Percentiles rank a stretch among this genome's conserved stretches.
phyloP scores from a whole-genome alignment of 441 rosid species.

The Aleurites moluccanus region DNA sequence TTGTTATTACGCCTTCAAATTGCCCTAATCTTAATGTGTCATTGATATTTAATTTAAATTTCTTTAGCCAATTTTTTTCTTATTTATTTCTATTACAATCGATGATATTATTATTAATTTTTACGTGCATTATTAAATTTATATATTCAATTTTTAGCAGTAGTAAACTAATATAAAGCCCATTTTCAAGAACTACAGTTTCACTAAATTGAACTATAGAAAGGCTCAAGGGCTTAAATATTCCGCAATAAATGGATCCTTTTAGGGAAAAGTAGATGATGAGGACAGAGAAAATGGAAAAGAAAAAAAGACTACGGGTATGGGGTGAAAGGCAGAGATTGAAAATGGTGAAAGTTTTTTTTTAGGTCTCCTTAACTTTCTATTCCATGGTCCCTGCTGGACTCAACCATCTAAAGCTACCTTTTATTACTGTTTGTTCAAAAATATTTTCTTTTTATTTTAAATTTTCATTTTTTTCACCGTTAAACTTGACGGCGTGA shows the following conservation, averaged over 20 bases:
- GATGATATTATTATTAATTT: too few relatives aligned
- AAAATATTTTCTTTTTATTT: not conserved
- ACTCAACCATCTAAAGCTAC: conserved; percentile 18
- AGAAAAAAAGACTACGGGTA: not conserved
- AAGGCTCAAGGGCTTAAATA: conserved; percentile 22
- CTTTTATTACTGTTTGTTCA: not conserved
- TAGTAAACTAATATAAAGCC: too few relatives aligned
- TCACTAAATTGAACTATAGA: not conserved
- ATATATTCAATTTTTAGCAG: too few relatives aligned
- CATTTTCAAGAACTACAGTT: too few relatives aligned
- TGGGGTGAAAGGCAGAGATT: conserved; percentile 21
- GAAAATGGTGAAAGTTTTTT: conserved; percentile 33
- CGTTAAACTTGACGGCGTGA: conserved; percentile 3
- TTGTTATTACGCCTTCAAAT: too few relatives aligned
- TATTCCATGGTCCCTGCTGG: conserved; percentile 23
- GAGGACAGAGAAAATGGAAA: not conserved
- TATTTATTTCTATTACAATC: too few relatives aligned
- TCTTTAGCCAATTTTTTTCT: too few relatives aligned
- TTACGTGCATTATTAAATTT: too few relatives aligned
- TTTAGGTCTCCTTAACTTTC: conserved; percentile 11
- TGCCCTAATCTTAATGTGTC: too few relatives aligned
- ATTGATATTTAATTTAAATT: too few relatives aligned
- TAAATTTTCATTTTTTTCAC: conserved; percentile 6
- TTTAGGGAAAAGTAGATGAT: conserved; percentile 18
- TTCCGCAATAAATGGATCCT: conserved; percentile 33